Conservation (phyloP, 2,329 filamentous ascomycete species). For the Akanthomyces muscarius region DNA sequence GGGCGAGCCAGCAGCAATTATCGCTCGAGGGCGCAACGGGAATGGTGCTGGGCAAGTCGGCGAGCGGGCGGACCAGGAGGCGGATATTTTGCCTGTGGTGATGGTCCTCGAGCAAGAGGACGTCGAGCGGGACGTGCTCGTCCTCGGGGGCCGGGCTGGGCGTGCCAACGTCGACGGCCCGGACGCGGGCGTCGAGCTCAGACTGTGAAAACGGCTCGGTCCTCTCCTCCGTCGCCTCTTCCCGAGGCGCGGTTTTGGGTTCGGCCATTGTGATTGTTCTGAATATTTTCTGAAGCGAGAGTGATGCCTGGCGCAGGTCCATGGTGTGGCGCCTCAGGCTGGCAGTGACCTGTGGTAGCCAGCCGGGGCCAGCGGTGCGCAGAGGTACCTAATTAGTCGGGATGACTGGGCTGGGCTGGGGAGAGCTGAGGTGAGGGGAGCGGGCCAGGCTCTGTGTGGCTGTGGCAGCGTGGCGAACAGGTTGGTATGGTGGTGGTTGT, state of each 20-base stretch:
- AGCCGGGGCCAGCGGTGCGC: background rate
- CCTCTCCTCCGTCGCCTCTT: conserved; percentile 45
- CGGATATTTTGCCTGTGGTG: conserved; percentile 54
- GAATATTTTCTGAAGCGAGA: conserved; percentile 15
- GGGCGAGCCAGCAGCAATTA: conserved; percentile 53
- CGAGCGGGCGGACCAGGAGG: conserved; percentile 53
- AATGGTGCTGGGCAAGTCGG: conserved; percentile 46
- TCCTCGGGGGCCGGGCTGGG: conserved; percentile 33
- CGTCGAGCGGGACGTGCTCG: conserved; percentile 50
- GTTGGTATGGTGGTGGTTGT: background rate
- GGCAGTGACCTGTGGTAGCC: background rate
- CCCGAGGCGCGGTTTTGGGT: conserved; percentile 35
- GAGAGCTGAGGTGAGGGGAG: background rate
- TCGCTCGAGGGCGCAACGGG: conserved; percentile 53
- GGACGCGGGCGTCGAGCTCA: conserved; percentile 50
- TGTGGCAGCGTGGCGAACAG: background rate
- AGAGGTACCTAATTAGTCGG: background rate
- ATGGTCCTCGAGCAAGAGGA: conserved; percentile 47
- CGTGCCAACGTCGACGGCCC: conserved; percentile 41
- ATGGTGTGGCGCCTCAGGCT: conserved; percentile 21
- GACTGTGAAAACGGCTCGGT: conserved; percentile 57
- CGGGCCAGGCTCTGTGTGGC: conserved; percentile 1
- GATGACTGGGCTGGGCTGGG: background rate
- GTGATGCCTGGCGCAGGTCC: conserved; percentile 21
- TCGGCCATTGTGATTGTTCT: conserved; percentile 42